Conservation (phyloP, 2,329 filamentous ascomycete genomes). For the Talaromyces funiculosus region DNA sequence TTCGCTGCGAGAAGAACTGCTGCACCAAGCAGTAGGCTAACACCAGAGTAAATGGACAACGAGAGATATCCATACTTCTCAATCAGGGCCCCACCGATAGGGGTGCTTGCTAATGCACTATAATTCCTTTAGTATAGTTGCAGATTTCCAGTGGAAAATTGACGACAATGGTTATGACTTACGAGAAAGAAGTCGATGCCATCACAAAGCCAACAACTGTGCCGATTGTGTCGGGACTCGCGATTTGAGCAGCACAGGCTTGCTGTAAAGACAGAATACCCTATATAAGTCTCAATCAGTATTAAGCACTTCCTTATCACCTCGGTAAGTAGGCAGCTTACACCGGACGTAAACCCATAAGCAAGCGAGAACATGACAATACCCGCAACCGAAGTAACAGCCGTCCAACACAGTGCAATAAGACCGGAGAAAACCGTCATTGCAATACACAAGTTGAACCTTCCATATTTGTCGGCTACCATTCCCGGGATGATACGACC, state of each 20-base stretch:
- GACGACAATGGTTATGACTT: constrained; percentile 17
- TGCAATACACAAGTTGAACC: constrained; percentile 28
- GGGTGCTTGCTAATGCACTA: constrained; percentile 39
- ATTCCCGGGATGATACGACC: constrained; percentile 33
- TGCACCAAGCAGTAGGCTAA: constrained; percentile 28
- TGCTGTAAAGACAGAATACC: constrained; percentile 44
- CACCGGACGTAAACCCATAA: constrained; percentile 45
- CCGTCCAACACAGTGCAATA: constrained; percentile 43
- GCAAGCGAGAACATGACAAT: constrained; percentile 41
- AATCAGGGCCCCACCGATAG: constrained; percentile 39
- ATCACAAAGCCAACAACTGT: constrained; percentile 40
- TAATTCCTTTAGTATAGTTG: background rate
- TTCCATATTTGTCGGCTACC: constrained; percentile 31
- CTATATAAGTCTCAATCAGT: constrained; percentile 20
- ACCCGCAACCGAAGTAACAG: constrained; percentile 38
- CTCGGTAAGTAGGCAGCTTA: constrained; percentile 17
- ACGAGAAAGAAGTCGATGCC: constrained; percentile 41
- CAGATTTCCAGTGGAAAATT: background rate
- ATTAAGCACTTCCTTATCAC: background rate
- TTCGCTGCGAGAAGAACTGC: constrained; percentile 21
- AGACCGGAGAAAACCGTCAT: constrained; percentile 30
- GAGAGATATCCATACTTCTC: constrained; percentile 37
- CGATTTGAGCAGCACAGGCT: constrained; percentile 42
- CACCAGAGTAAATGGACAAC: constrained; percentile 35
- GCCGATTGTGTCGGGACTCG: constrained; percentile 35